These are phyloP conservation scores for Sanghuangporus baumii DNA, from an alignment of 1,284 basidiomycete genomes.

Conservation along the genomic window DNA sequence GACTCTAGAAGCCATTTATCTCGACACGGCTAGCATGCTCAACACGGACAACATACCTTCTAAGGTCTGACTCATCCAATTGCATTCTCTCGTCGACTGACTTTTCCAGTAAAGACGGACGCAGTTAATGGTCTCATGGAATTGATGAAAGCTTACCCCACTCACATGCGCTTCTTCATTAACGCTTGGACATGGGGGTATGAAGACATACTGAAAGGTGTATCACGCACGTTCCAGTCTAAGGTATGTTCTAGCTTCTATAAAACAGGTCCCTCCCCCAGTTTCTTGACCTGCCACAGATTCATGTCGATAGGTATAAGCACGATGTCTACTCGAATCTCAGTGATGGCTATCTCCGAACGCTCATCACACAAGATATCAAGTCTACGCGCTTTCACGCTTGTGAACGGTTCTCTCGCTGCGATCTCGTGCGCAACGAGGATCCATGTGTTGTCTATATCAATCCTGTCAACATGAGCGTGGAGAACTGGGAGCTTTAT, in stretches of 20 bases:
- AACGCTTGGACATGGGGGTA: slow-evolving; percentile 95
- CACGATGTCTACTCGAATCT: slow-evolving; percentile 55
- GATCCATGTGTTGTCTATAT: slow-evolving; percentile 59
- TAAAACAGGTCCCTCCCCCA: neutral
- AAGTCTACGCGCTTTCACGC: slow-evolving; percentile 79
- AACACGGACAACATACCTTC: slow-evolving; percentile 59
- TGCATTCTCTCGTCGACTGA: neutral
- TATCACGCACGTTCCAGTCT: slow-evolving; percentile 58
- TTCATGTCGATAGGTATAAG: slow-evolving; percentile 91
- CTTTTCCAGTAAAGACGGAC: slow-evolving; percentile 41
- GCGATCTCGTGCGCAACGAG: slow-evolving; percentile 53
- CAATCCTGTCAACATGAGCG: slow-evolving; percentile 67
- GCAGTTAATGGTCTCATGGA: slow-evolving; percentile 64
- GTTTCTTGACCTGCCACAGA: slow-evolving; percentile 35
- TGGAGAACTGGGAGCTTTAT: slow-evolving; percentile 58
- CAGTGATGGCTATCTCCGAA: slow-evolving; percentile 58
- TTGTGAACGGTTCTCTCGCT: slow-evolving; percentile 79
- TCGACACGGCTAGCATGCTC: slow-evolving; percentile 76
- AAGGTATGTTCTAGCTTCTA: slow-evolving; percentile 37
- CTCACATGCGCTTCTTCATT: slow-evolving; percentile 74
- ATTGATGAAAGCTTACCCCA: slow-evolving; percentile 65
- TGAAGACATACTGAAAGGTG: slow-evolving; percentile 75
- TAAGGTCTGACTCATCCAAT: slow-evolving; percentile 46
- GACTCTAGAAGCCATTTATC: slow-evolving; percentile 75
- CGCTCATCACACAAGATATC: slow-evolving; percentile 59